These are phyloP conservation scores for Posidonia oceanica DNA, from an alignment of 116 monocot genomes.

Conservation along the genomic window DNA sequence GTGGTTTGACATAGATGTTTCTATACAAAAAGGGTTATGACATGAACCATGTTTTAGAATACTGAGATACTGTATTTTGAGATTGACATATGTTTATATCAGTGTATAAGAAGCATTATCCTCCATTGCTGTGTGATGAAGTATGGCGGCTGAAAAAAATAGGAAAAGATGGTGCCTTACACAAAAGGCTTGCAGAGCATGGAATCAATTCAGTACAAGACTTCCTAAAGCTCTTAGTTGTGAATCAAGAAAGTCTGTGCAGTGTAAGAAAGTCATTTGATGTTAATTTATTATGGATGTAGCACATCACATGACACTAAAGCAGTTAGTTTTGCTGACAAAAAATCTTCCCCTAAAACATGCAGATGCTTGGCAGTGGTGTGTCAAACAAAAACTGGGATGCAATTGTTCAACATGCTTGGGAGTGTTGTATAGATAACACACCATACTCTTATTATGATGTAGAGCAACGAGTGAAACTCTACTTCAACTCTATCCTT, in stretches of 20 bases:
- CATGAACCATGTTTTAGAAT: no score
- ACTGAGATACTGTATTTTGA: no score
- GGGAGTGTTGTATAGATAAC: conserved; percentile 13
- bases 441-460: conserved; percentile 8
- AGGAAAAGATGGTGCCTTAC: conserved; percentile 54
- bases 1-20: neutral
- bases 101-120: conserved; percentile 68
- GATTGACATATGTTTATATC: conserved; percentile 8
- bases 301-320: neutral
- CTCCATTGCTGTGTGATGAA: conserved; percentile 40
- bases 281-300: conserved; percentile 11
- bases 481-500: conserved; percentile 21
- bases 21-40: neutral
- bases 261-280: conserved; percentile 19
- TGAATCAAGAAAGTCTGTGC: conserved; percentile 23
- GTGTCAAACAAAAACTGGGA: conserved; percentile 42
- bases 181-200: conserved; percentile 25
- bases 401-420: conserved; percentile 19
- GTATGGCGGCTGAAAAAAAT: conserved; percentile 70
- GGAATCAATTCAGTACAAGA: conserved; percentile 36
- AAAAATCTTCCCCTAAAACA: neutral
- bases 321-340: neutral
- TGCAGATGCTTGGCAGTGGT: conserved; percentile 31
- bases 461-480: neutral
- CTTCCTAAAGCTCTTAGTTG: conserved; percentile 24